These are phyloP conservation scores for Ceratobasidium sp. DNA, from an alignment of 1,284 basidiomycete species.

Conservation along the genomic window DNA sequence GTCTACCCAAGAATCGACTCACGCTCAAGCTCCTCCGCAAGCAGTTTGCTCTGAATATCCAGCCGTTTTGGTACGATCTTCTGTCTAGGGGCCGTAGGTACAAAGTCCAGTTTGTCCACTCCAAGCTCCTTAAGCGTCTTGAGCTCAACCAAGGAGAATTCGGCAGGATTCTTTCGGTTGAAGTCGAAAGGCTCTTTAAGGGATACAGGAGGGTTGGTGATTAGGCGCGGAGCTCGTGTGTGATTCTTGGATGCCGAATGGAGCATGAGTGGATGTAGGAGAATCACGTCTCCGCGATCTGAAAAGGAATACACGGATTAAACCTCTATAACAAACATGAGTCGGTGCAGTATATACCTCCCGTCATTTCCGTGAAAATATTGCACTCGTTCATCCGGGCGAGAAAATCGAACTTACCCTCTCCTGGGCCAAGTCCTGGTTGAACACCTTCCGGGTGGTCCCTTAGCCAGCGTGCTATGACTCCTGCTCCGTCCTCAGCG, in stretches of 20 bases:
- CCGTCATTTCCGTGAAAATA: background rate
- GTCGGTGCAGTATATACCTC: too few relatives aligned
- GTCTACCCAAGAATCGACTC: background rate
- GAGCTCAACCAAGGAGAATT: background rate
- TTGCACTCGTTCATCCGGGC: background rate
- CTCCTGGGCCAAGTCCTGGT: too few relatives aligned
- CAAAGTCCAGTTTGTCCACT: slow-evolving; percentile 56
- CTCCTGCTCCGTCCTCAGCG: background rate
- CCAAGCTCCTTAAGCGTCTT: slow-evolving; percentile 59
- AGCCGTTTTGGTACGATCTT: slow-evolving; percentile 25
- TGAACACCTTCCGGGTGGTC: slow-evolving; percentile 5
- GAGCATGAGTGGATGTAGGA: slow-evolving; percentile 74
- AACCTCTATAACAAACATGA: too few relatives aligned
- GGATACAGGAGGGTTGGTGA: slow-evolving; percentile 72
- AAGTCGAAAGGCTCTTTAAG: slow-evolving; percentile 69
- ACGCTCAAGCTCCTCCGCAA: slow-evolving; percentile 36
- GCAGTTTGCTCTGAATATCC: slow-evolving; percentile 25
- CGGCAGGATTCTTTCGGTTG: slow-evolving; percentile 55
- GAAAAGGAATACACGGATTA: background rate
- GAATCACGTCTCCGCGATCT: slow-evolving; percentile 67
- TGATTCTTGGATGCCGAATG: slow-evolving; percentile 73
- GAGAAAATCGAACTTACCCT: background rate
- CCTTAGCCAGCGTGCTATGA: background rate
- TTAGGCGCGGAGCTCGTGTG: slow-evolving; percentile 66
- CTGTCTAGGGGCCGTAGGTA: slow-evolving; percentile 19